A percentile compares a stretch with the other conserved stretches of the same genome.
Conservation (phyloP, 139 green algal species). For the Zygnema circumcarinatum region DNA sequence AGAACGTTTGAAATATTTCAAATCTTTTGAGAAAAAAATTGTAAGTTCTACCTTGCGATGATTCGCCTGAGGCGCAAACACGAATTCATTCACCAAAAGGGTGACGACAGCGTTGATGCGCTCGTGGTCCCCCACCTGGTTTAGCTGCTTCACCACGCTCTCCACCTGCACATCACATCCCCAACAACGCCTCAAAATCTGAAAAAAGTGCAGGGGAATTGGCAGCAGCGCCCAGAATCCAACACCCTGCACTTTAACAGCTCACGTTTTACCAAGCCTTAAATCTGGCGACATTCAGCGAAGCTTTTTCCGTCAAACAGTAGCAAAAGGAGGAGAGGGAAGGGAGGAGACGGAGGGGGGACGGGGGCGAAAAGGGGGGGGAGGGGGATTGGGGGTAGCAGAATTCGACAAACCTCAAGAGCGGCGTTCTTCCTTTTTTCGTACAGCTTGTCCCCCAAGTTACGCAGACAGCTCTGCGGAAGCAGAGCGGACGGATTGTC, state of each 20-base stretch:
- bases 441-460: constrained; percentile 82
- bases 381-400: not conserved
- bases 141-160: constrained; percentile 57
- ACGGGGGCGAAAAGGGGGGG: not conserved
- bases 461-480: constrained; percentile 35
- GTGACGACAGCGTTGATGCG: constrained; percentile 66
- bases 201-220: not conserved
- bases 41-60: constrained; percentile 85
- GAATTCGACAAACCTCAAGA: constrained; percentile 65
- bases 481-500: constrained; percentile 24
- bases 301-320: not conserved
- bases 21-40: no score
- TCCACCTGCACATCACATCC: constrained; percentile 39
- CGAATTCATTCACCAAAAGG: constrained; percentile 79
- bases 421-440: constrained; percentile 87
- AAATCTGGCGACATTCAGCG: not conserved
- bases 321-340: not conserved
- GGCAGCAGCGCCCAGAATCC: not conserved
- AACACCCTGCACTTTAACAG: not conserved
- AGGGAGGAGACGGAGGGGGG: not conserved
- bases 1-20: no score
- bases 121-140: constrained; percentile 60
- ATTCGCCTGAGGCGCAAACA: constrained; percentile 79
- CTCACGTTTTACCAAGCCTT: not conserved
- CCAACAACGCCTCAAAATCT: not conserved